These are phyloP conservation scores for Ophiosphaerella korrae DNA, from an alignment of 2,329 filamentous ascomycete genomes.

Conservation along the genomic window DNA sequence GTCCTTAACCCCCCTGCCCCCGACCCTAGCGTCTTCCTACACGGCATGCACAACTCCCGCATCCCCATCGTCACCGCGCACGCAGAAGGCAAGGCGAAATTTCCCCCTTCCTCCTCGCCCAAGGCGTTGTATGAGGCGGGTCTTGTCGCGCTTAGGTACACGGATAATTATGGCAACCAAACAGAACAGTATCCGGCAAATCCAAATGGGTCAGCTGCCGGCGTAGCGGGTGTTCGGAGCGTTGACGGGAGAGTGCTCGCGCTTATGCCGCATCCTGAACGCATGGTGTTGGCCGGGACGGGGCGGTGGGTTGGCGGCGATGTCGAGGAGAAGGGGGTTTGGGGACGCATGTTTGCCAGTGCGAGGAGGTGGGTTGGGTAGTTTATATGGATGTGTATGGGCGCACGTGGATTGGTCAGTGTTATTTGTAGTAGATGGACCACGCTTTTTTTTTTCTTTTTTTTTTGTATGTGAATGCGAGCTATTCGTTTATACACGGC, in stretches of 20 bases:
- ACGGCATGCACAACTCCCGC: constrained; percentile 81
- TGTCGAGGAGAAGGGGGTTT: constrained; percentile 86
- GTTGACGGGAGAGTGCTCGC: constrained; percentile 80
- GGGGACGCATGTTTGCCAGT: constrained; percentile 58
- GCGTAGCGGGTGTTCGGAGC: constrained; percentile 79
- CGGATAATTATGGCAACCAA: constrained; percentile 77
- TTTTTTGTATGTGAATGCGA: no score
- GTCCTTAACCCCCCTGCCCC: constrained; percentile 64
- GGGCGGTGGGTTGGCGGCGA: constrained; percentile 73
- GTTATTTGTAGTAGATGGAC: no score
- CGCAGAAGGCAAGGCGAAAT: constrained; percentile 81
- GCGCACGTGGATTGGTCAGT: no score
- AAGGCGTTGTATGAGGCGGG: constrained; percentile 65
- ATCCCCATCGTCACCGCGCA: constrained; percentile 89
- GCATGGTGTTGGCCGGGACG: constrained; percentile 83
- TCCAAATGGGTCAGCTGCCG: constrained; percentile 81
- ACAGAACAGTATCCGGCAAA: constrained; percentile 89
- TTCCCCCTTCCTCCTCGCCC: constrained; percentile 52
- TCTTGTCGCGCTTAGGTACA: constrained; percentile 78
- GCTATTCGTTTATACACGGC: no score
- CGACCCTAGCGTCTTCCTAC: constrained; percentile 76
- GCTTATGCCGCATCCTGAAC: constrained; percentile 92
- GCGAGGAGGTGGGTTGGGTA: constrained; percentile 82
- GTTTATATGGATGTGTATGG: no score
- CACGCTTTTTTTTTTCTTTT: no score